Evolutionary conservation across 768 basidiomycete genomes (phyloP), one percentile per base, ranked within the genome.

Genomic region (Fistulinella prunicolor): DNA sequence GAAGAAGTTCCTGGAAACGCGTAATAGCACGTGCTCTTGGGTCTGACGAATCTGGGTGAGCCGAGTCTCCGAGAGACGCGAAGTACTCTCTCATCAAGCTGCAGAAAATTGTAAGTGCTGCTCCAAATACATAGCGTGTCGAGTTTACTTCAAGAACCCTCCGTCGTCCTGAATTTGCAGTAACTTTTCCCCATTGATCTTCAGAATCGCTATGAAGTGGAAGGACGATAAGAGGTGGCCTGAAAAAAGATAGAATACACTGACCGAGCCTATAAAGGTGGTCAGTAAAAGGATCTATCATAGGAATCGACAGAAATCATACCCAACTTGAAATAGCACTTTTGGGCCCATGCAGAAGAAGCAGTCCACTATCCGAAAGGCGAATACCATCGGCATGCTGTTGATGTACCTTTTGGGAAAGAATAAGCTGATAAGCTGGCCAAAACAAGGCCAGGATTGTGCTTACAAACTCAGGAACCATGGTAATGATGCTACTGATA

Each of bases 331-430:
- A 74, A 99, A 99, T 35, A 99, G 72, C 2, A 99, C 96, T 59
- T 95, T 98, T 0, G 94, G 92, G 0, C 96, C 96, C 95, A 99
- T 97, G 57, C 93, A 94, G 71, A 97, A 86, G 74, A 97, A 94
- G 65, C 94, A 97, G 64, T 98, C 94, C 3, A 94, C 92, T 62
- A 96, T 90, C 26, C 96, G 83, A 75, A 96, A 99, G 0, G 95
- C 95, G 61, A 98, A 99, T 35, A 99, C 84, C 81, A 98, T 87
- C 2, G 94, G 90, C 90, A 94, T 92, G 62, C 86, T 90, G 68
- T 93, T 93, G 64, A 93, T 92, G 61, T 80, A 92, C 61, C 89
- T 61, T 50, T 6, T 86, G 55, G 21, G 32, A 19, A 40, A 41
- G 34, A 29, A 38, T 50, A 17, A 57, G 41, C 9, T 21, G 42